Evolutionary conservation across 768 basidiomycete genomes (phyloP).

Genomic region (Sutorius australiensis): DNA sequence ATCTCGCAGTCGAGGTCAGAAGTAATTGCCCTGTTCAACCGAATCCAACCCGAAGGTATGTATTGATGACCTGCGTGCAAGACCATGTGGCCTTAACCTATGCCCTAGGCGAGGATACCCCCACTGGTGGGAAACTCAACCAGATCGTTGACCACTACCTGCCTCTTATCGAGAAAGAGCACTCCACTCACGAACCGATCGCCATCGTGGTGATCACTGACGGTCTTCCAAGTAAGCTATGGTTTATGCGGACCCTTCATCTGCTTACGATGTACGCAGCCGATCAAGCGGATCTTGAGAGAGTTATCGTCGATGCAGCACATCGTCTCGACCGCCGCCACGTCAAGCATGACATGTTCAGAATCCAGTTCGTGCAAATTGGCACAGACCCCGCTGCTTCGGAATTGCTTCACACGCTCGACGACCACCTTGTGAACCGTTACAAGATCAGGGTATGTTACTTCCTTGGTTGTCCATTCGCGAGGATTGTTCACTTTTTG

Average conservation of each 20-base stretch:
- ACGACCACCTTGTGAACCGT: constrained; percentile 33
- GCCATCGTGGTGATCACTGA: constrained; percentile 38
- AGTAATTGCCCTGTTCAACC: constrained; percentile 25
- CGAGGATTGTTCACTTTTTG: background rate
- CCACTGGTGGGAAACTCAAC: constrained; percentile 35
- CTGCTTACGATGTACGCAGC: constrained; percentile 15
- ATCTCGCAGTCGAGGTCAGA: constrained; percentile 18
- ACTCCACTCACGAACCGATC: constrained; percentile 33
- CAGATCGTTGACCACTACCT: constrained; percentile 37
- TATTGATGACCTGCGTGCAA: background rate
- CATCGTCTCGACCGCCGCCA: constrained; percentile 37
- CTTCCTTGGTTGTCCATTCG: background rate
- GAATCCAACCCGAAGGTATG: constrained; percentile 22
- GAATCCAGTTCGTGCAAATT: constrained; percentile 47
- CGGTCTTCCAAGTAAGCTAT: constrained; percentile 37
- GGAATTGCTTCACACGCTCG: constrained; percentile 38
- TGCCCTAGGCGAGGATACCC: constrained; percentile 32
- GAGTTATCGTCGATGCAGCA: constrained; percentile 35
- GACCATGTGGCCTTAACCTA: background rate
- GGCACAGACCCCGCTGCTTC: constrained; percentile 37
- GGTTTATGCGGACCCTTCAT: background rate
- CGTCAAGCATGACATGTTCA: constrained; percentile 37
- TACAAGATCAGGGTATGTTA: constrained; percentile 30
- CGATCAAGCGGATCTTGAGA: constrained; percentile 26
- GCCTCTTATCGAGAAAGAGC: constrained; percentile 28